Conservation (phyloP, 1,284 basidiomycete species). For the Hypsizygus ulmarius region DNA sequence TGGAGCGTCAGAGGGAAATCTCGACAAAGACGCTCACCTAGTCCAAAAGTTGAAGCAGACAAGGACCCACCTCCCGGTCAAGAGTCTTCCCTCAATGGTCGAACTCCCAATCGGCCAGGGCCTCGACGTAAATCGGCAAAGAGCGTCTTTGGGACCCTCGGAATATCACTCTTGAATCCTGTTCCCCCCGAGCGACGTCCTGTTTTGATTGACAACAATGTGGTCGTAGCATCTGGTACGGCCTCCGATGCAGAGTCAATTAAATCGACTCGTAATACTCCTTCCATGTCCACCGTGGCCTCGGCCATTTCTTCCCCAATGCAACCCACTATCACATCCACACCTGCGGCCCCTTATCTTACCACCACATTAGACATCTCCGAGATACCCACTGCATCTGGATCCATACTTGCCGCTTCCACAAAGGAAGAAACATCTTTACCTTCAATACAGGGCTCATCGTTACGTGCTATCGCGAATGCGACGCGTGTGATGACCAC, state of each 20-base stretch:
- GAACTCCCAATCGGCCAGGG: constrained; percentile 17
- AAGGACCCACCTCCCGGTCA: constrained; percentile 17
- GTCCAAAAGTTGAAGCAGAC: constrained; percentile 12
- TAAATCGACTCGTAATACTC: constrained; percentile 24
- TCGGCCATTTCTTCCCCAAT: constrained; percentile 43
- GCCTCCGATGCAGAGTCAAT: constrained; percentile 31
- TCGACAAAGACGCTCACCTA: constrained; percentile 20
- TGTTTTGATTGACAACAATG: constrained; percentile 4
- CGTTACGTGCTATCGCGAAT: constrained; percentile 74
- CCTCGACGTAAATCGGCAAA: constrained; percentile 45
- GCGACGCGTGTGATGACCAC: constrained; percentile 87
- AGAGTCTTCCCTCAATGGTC: constrained; percentile 16
- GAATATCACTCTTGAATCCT: constrained; percentile 64
- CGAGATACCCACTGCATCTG: constrained; percentile 17
- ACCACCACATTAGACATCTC: constrained; percentile 37
- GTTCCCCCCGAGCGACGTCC: constrained; percentile 22
- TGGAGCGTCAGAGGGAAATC: constrained; percentile 41
- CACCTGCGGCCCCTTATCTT: constrained; percentile 43
- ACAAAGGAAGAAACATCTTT: constrained; percentile 29
- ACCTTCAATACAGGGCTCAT: constrained; percentile 49
- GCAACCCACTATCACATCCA: constrained; percentile 32
- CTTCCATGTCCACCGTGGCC: constrained; percentile 19
- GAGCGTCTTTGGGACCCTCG: constrained; percentile 69
- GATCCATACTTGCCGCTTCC: constrained; percentile 18
- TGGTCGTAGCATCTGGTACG: constrained; percentile 2